Conservation (phyloP, 1,284 basidiomycete genomes). For the Malassezia restricta region DNA sequence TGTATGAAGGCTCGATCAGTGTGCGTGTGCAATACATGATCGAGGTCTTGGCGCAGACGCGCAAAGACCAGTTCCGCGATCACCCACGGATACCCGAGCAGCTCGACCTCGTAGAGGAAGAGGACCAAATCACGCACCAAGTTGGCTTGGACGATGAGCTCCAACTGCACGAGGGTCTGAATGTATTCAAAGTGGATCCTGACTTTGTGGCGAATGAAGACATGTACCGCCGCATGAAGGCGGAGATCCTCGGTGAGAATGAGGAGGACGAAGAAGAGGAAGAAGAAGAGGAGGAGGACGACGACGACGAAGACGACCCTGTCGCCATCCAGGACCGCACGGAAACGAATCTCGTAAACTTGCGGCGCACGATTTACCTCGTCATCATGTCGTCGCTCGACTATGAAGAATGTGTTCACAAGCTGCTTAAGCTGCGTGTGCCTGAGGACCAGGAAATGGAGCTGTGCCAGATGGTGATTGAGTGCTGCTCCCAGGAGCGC, state of each 20-base stretch:
- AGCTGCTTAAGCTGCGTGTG: slow-evolving; percentile 83
- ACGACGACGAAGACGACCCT: slow-evolving; percentile 50
- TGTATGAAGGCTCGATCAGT: slow-evolving; percentile 87
- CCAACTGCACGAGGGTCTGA: slow-evolving; percentile 82
- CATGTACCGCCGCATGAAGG: slow-evolving; percentile 78
- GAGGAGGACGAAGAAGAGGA: slow-evolving; percentile 43
- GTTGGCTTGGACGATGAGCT: slow-evolving; percentile 83
- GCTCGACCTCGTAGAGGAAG: slow-evolving; percentile 90
- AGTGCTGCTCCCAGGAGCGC: slow-evolving; percentile 98
- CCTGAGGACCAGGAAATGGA: slow-evolving; percentile 57
- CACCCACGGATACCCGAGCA: slow-evolving; percentile 87
- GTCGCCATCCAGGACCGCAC: slow-evolving; percentile 83
- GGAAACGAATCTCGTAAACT: slow-evolving; percentile 86
- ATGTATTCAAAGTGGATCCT: slow-evolving; percentile 89
- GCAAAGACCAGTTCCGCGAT: slow-evolving; percentile 97
- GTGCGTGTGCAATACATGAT: slow-evolving; percentile 99
- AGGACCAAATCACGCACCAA: slow-evolving; percentile 80
- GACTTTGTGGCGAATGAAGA: slow-evolving; percentile 83
- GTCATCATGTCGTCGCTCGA: slow-evolving; percentile 69
- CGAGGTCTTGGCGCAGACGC: slow-evolving; percentile 63
- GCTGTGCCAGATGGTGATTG: slow-evolving; percentile 94
- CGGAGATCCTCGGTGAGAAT: slow-evolving; percentile 69
- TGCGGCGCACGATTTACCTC: slow-evolving; percentile 84
- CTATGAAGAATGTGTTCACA: slow-evolving; percentile 97
- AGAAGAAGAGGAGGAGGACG: slow-evolving; percentile 51